These are phyloP conservation scores for Sclerotinia spermophila DNA, from an alignment of 2,329 filamentous ascomycete species.

Conservation along the genomic window DNA sequence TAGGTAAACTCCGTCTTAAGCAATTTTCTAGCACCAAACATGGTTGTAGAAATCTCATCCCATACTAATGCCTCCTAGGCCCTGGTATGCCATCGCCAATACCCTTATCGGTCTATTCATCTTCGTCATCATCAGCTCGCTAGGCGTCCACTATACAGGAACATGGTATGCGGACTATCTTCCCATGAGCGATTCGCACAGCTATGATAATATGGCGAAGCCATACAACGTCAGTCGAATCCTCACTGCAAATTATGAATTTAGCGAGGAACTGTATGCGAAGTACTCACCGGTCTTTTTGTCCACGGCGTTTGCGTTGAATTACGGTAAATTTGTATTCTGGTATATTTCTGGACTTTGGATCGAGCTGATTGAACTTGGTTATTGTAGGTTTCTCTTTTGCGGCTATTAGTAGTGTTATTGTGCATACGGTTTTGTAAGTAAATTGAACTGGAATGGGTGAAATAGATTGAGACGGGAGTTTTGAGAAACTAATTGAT, in stretches of 20 bases:
- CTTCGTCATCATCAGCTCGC: slow-evolving; percentile 58
- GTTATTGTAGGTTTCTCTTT: slow-evolving; percentile 40
- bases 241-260: slow-evolving; percentile 51
- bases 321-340: slow-evolving; percentile 44
- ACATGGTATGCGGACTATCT: slow-evolving; percentile 61
- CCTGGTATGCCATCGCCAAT: slow-evolving; percentile 71
- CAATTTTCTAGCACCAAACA: neutral
- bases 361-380: neutral
- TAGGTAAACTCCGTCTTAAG: neutral
- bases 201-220: slow-evolving; percentile 52
- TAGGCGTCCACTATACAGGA: slow-evolving; percentile 60
- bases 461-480: neutral
- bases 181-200: slow-evolving; percentile 42
- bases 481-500: slow-evolving; percentile 45
- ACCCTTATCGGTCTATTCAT: slow-evolving; percentile 63
- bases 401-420: slow-evolving; percentile 55
- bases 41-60: neutral
- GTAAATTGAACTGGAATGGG: neutral
- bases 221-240: slow-evolving; percentile 60
- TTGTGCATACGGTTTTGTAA: slow-evolving; percentile 61
- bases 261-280: slow-evolving; percentile 58
- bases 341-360: neutral
- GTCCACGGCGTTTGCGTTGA: slow-evolving; percentile 54
- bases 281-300: slow-evolving; percentile 40
- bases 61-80: slow-evolving; percentile 27